Evolutionary conservation across 2,329 filamentous ascomycete species (phyloP).

Genomic region (Microsporum ferrugineum): DNA sequence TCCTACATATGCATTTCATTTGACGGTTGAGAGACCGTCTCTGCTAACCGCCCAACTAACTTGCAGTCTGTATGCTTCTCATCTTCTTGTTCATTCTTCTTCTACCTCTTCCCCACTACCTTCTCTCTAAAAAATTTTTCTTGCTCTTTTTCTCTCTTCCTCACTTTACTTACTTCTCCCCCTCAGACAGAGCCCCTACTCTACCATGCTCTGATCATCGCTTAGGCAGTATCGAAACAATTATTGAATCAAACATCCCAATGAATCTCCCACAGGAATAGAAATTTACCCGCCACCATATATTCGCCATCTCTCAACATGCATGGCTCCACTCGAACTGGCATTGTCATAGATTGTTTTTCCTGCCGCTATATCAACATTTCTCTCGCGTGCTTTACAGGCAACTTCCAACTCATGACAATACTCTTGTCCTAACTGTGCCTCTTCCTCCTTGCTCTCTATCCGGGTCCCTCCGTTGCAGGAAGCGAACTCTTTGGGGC

Average conservation of each 20-base stretch:
- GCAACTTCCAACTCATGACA: not conserved
- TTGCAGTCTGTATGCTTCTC: not conserved
- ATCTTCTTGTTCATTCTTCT: not conserved
- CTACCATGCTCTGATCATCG: not conserved
- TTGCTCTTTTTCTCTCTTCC: not conserved
- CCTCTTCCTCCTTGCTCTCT: not conserved
- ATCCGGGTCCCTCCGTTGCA: not conserved
- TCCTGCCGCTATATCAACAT: not conserved
- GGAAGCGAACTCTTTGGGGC: not conserved
- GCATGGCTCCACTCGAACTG: constrained; percentile 1
- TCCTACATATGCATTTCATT: constrained; percentile 1
- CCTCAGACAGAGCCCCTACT: not conserved
- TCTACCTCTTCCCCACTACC: not conserved
- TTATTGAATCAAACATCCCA: not conserved
- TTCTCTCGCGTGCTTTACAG: not conserved
- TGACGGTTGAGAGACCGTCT: constrained; percentile 1
- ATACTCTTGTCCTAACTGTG: not conserved
- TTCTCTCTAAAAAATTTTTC: not conserved
- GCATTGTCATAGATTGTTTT: constrained; percentile 1
- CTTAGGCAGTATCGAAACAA: constrained; percentile 1
- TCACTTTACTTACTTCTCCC: not conserved
- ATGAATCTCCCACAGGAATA: constrained; percentile 1
- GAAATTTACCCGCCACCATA: constrained; percentile 3
- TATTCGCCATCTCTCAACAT: constrained; percentile 1
- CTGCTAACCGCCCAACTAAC: not conserved